These are phyloP conservation scores for Kurtzmaniella quercitrusa DNA, from an alignment of 1,139 yeast species.

Conservation along the genomic window DNA sequence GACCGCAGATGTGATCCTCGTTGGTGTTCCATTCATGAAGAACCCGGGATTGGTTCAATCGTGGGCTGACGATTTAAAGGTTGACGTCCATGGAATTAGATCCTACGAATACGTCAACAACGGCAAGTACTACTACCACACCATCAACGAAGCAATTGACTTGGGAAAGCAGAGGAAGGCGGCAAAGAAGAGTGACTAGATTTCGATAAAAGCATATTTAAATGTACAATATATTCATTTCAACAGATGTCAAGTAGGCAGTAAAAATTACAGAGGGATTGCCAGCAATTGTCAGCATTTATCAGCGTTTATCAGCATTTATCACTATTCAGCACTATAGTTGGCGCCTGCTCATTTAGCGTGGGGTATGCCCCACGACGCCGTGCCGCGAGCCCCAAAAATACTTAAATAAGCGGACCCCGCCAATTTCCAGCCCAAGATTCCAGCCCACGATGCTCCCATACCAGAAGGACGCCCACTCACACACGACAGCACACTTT, in stretches of 20 bases:
- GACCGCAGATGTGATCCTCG: slow-evolving; percentile 42
- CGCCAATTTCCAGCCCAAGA: too few relatives aligned
- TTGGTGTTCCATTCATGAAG: slow-evolving; percentile 43
- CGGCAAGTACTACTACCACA: not conserved
- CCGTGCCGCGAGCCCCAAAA: too few relatives aligned
- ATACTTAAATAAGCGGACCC: too few relatives aligned
- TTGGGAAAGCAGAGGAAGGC: not conserved
- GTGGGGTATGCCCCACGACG: too few relatives aligned
- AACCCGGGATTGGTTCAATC: slow-evolving; percentile 46
- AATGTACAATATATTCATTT: too few relatives aligned
- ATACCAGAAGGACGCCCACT: slow-evolving; percentile 10
- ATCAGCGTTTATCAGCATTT: too few relatives aligned
- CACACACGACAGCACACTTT: slow-evolving; percentile 21
- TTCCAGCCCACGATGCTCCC: slow-evolving; percentile 1
- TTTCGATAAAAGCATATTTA: too few relatives aligned
- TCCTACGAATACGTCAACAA: slow-evolving; percentile 1
- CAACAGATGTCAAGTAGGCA: too few relatives aligned
- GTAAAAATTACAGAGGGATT: too few relatives aligned
- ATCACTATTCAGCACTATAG: too few relatives aligned
- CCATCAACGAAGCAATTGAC: not conserved
- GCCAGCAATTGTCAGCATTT: too few relatives aligned
- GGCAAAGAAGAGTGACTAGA: not conserved
- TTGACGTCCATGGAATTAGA: slow-evolving; percentile 23
- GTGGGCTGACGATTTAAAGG: slow-evolving; percentile 48
- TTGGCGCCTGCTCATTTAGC: too few relatives aligned